These are phyloP conservation scores for Apiospora aurea DNA, from an alignment of 2,329 filamentous ascomycete species.

Conservation along the genomic window DNA sequence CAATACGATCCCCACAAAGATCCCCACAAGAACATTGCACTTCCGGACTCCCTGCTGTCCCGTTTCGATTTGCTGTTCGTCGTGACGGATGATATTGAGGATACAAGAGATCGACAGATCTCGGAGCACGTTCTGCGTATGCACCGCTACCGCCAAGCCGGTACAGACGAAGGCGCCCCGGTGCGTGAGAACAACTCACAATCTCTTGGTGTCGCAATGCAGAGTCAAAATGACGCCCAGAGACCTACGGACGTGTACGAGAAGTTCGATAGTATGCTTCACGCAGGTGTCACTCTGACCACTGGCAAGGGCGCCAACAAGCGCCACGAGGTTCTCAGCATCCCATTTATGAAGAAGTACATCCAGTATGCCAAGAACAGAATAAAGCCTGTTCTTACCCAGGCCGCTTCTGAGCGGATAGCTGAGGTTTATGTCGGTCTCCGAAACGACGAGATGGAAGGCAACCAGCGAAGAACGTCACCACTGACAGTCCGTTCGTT, in stretches of 20 bases:
- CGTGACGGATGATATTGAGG: conserved; percentile 97
- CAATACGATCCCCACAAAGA: conserved; percentile 99
- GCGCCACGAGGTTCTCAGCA: conserved; percentile 87
- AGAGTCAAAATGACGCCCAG: conserved; percentile 76
- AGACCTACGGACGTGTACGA: conserved; percentile 89
- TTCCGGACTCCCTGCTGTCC: conserved; percentile 93
- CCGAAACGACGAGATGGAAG: conserved; percentile 93
- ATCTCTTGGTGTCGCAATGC: conserved; percentile 84
- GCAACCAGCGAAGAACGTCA: conserved; percentile 90
- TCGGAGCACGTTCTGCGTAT: conserved; percentile 97
- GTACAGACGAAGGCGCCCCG: conserved; percentile 91
- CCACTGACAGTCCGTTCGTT: conserved; percentile 97
- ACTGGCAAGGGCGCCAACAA: conserved; percentile 76
- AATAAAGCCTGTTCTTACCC: conserved; percentile 88
- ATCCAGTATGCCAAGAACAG: conserved; percentile 97
- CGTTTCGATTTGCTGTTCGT: conserved; percentile 99
- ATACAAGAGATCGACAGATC: conserved; percentile 86
- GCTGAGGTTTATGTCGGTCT: conserved; percentile 89
- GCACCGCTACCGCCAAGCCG: conserved; percentile 93
- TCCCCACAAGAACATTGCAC: conserved; percentile 96
- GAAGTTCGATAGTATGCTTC: conserved; percentile 95
- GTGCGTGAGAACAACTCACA: conserved; percentile 88
- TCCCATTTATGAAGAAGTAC: conserved; percentile 99
- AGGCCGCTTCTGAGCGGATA: conserved; percentile 91
- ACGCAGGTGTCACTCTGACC: conserved; percentile 84